A percentile compares a stretch with the other conserved stretches of the same genome.
Conservation (phyloP, 2,329 filamentous ascomycete species). For the Ambrosiella beaveri region DNA sequence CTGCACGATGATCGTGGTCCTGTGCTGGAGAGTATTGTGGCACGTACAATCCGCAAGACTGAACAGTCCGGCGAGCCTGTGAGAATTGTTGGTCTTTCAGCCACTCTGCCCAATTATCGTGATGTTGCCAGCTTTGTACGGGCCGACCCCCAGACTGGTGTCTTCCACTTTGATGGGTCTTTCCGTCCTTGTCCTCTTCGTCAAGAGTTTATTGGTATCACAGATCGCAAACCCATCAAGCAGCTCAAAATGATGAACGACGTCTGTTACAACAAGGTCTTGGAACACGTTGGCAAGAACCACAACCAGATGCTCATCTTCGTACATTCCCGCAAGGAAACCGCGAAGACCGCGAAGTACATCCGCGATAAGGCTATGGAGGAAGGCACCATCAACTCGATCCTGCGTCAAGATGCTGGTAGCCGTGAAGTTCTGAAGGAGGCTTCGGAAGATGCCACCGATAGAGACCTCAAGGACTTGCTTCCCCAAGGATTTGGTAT, state of each 20-base stretch:
- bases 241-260: conserved; percentile 99
- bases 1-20: conserved; percentile 95
- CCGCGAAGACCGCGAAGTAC: conserved; percentile 89
- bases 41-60: conserved; percentile 76
- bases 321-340: conserved; percentile 95
- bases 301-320: conserved; percentile 98
- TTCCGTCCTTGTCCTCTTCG: conserved; percentile 86
- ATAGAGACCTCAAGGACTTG: conserved; percentile 80
- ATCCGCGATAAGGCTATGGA: conserved; percentile 96
- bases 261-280: conserved; percentile 90
- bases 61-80: conserved; percentile 92
- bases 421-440: conserved; percentile 76
- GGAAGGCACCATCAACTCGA: conserved; percentile 89
- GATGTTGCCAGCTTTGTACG: conserved; percentile 93
- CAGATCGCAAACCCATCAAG: conserved; percentile 96
- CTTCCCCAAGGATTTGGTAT: conserved; percentile 95
- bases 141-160: conserved; percentile 65
- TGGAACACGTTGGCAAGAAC: conserved; percentile 86
- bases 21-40: conserved; percentile 91
- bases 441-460: conserved; percentile 65
- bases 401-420: conserved; percentile 80
- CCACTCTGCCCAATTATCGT: conserved; percentile 87
- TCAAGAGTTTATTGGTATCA: conserved; percentile 94
- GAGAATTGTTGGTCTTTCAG: conserved; percentile 78
- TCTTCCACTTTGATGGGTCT: conserved; percentile 93